A percentile compares a stretch with the other conserved stretches of the same genome.
phyloP scores from a whole-genome alignment of 495 filamentous ascomycete species.

The Cercophora scortea region DNA sequence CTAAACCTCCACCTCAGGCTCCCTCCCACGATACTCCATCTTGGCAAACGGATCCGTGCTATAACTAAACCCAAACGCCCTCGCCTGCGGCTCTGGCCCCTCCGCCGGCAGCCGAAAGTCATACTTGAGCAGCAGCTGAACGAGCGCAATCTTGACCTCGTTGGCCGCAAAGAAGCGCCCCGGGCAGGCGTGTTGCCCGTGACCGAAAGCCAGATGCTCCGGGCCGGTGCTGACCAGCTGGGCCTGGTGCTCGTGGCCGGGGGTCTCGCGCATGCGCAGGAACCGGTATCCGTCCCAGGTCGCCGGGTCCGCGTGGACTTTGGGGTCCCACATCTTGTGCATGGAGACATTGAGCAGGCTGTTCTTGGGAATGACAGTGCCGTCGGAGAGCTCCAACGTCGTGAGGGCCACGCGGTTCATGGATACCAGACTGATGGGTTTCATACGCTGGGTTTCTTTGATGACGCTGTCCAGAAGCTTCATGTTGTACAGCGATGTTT shows the following conservation, averaged over 20 bases:
- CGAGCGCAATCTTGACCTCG: conserved; percentile 28
- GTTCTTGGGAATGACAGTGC: conserved; percentile 43
- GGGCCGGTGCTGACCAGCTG: conserved; percentile 40
- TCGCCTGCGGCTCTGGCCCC: conserved; percentile 1
- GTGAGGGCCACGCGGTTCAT: conserved; percentile 32
- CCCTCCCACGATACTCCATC: conserved; percentile 7
- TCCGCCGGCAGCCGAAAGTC: conserved; percentile 23
- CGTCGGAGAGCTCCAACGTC: conserved; percentile 38
- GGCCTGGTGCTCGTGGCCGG: conserved; percentile 32
- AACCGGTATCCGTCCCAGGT: conserved; percentile 43
- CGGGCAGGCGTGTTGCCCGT: conserved; percentile 32
- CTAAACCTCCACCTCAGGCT: conserved; percentile 4
- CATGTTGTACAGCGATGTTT: conserved; percentile 43
- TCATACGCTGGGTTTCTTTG: conserved; percentile 38
- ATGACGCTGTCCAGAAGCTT: conserved; percentile 45
- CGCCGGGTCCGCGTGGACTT: conserved; percentile 34
- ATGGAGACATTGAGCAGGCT: conserved; percentile 28
- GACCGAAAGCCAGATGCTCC: conserved; percentile 30
- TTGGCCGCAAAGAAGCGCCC: conserved; percentile 37
- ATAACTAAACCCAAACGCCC: conserved; percentile 5
- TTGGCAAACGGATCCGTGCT: conserved; percentile 6
- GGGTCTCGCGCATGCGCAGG: conserved; percentile 26
- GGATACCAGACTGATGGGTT: conserved; percentile 26
- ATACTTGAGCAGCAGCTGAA: conserved; percentile 28
- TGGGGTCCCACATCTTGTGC: conserved; percentile 26